Base-by-base conservation (phyloP, 108 stramenopile genomes). In the Hondaea fermentalgiana region DNA sequence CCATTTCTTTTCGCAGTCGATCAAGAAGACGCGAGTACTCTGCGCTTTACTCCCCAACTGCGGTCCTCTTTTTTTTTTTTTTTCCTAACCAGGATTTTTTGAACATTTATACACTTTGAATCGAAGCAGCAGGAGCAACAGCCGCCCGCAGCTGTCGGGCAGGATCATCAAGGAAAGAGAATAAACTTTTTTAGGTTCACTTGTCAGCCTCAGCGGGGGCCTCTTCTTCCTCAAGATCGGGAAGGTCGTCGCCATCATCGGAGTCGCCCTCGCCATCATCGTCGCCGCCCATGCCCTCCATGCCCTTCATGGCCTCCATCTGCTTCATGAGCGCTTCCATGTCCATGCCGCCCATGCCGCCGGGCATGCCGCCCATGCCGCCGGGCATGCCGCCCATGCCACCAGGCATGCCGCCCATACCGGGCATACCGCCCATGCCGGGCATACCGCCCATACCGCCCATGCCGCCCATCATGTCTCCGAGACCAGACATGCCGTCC, bases 381-480 rank as follows among this genome's bases (percentile, higher is more conserved):
- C 88, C 60, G 1, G 35, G 35, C 91, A 91, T 92, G 0, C 91
- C 92, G 4, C 72, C 72, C 90, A 91, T 91, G 44, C 92, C 90
- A 16, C 16, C 90, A 0, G 55, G 72, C 91, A 92, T 91, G 69
- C 90, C 91, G 44, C 91, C 89, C 89, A 91, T 89, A 23, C 90
- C 89, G 44, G 72, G 72, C 89, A 89, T 89, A 12, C 89, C 88
- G 14, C 44, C 44, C 88, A 89, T 89, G 29, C 72, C 87, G 42
- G 60, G 88, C 88, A 92, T 92, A 44, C 92, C 92, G 55, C 92
- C 92, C 49, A 91, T 89, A 44, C 87, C 87, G 42, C 88, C 91
- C 88, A 92, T 92, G 57, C 92, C 92, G 59, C 92, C 92, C 49
- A 91, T 89, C 64, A 69, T 69, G 25, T 69, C 64, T 8, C 64